Percentiles rank a stretch among this genome's conserved stretches.
Evolutionary conservation across 768 basidiomycete species (phyloP).

Genomic region (Tylopilus felleus): DNA sequence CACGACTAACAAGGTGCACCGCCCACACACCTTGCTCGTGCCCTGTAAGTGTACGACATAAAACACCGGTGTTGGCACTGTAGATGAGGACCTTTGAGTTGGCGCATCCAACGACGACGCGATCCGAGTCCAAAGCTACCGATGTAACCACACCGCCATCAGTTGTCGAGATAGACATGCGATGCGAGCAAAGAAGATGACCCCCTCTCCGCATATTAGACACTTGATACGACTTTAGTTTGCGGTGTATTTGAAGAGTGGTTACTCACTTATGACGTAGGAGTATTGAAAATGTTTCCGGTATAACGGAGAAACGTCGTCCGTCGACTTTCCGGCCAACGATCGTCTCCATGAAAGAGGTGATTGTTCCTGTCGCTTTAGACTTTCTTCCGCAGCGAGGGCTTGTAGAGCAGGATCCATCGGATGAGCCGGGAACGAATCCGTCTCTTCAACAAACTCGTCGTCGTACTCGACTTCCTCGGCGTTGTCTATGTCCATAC

Average conservation of each 20-base stretch:
- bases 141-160: conserved; percentile 78
- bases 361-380: conserved; percentile 28
- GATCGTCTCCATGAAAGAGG: conserved; percentile 25
- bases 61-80: conserved; percentile 71
- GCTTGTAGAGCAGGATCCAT: conserved; percentile 43
- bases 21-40: conserved; percentile 94
- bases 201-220: conserved; percentile 81
- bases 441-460: conserved; percentile 32
- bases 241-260: not conserved
- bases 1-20: conserved; percentile 70
- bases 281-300: conserved; percentile 68
- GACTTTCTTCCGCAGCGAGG: conserved; percentile 31
- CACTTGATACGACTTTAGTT: conserved; percentile 41
- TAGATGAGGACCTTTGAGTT: conserved; percentile 85
- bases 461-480: conserved; percentile 27
- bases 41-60: conserved; percentile 73
- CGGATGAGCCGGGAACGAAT: conserved; percentile 32
- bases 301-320: conserved; percentile 41
- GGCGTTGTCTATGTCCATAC: conserved; percentile 12
- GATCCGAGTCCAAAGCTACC: conserved; percentile 76
- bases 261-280: conserved; percentile 61
- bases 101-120: conserved; percentile 87
- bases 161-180: conserved; percentile 39
- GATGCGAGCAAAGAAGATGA: conserved; percentile 62
- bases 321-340: conserved; percentile 3